A percentile compares a stretch with the other conserved stretches of the same genome.
Conservation (phyloP, 345 rosid species). For the Eucalyptus coolabah region DNA sequence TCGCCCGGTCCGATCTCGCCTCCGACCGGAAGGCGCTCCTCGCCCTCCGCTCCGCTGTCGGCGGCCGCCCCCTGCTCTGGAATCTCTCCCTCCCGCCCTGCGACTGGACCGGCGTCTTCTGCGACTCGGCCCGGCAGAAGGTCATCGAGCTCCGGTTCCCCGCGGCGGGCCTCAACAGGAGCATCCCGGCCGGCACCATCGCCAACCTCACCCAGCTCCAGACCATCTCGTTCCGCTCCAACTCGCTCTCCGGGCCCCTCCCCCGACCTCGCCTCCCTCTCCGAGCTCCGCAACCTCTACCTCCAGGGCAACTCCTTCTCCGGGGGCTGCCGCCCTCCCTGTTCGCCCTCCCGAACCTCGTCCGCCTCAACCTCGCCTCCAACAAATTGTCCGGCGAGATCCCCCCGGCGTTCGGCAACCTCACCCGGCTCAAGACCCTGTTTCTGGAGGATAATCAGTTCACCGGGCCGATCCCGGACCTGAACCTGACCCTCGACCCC, state of each 20-base stretch:
- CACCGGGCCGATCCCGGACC: slow-evolving; percentile 19
- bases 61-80: slow-evolving; percentile 78
- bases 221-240: slow-evolving; percentile 57
- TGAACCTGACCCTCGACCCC: slow-evolving; percentile 8
- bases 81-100: slow-evolving; percentile 48
- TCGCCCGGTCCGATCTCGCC: slow-evolving; percentile 52
- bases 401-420: slow-evolving; percentile 7
- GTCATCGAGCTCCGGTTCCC: slow-evolving; percentile 63
- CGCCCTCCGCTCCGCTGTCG: slow-evolving; percentile 51
- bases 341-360: slow-evolving; percentile 14
- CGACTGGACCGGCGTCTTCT: slow-evolving; percentile 54
- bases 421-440: slow-evolving; percentile 19
- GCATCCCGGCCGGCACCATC: slow-evolving; percentile 50
- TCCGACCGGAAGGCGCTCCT: slow-evolving; percentile 59
- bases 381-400: slow-evolving; percentile 24
- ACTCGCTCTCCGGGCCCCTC: slow-evolving; percentile 55
- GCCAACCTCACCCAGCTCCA: slow-evolving; percentile 60
- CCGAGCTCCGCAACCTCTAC: slow-evolving; percentile 52
- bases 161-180: slow-evolving; percentile 56
- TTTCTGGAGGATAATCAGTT: slow-evolving; percentile 19
- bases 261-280: slow-evolving; percentile 63
- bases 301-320: slow-evolving; percentile 66
- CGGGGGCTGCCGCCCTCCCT: slow-evolving; percentile 53
- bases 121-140: slow-evolving; percentile 15
- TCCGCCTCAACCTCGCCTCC: slow-evolving; percentile 11